Conservation (phyloP, 345 rosid species). For the Sisymbrium irio region DNA sequence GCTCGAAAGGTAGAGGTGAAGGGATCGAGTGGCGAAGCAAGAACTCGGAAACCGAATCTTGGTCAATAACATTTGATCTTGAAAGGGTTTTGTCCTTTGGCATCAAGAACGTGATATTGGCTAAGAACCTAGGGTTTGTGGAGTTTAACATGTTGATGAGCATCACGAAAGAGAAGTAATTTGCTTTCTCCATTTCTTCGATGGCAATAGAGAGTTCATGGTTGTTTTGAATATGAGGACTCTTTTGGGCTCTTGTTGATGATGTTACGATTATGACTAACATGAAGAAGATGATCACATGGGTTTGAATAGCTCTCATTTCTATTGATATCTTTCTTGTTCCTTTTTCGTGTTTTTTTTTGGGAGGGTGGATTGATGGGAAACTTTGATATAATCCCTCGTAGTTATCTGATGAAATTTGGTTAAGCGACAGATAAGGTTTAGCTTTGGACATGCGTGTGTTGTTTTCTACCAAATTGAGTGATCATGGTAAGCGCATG, state of each 20-base stretch:
- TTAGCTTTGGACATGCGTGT: slow-evolving; percentile 31
- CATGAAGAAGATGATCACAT: slow-evolving; percentile 7
- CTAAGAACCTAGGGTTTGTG: slow-evolving; percentile 11
- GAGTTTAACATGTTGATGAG: slow-evolving; percentile 62
- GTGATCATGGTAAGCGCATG: slow-evolving; percentile 32
- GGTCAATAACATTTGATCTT: slow-evolving; percentile 23
- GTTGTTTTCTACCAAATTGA: slow-evolving; percentile 33
- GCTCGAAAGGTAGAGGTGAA: slow-evolving; percentile 61
- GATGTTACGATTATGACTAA: not conserved
- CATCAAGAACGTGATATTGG: slow-evolving; percentile 73
- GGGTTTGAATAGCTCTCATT: slow-evolving; percentile 19
- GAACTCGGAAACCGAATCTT: slow-evolving; percentile 42
- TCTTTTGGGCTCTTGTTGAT: slow-evolving; percentile 22
- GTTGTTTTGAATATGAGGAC: slow-evolving; percentile 9
- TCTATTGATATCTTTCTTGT: not conserved
- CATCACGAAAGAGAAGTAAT: slow-evolving; percentile 65
- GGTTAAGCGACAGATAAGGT: slow-evolving; percentile 21
- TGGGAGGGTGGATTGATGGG: slow-evolving; percentile 1
- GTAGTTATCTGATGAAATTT: slow-evolving; percentile 2
- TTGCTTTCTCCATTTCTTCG: slow-evolving; percentile 71
- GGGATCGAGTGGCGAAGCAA: slow-evolving; percentile 74
- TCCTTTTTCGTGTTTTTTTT: not conserved
- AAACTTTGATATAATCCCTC: slow-evolving; percentile 14
- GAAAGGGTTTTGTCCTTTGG: slow-evolving; percentile 63
- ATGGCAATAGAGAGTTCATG: slow-evolving; percentile 48